Evolutionary conservation across 441 rosid species (phyloP).

Genomic region (Hura crepitans): DNA sequence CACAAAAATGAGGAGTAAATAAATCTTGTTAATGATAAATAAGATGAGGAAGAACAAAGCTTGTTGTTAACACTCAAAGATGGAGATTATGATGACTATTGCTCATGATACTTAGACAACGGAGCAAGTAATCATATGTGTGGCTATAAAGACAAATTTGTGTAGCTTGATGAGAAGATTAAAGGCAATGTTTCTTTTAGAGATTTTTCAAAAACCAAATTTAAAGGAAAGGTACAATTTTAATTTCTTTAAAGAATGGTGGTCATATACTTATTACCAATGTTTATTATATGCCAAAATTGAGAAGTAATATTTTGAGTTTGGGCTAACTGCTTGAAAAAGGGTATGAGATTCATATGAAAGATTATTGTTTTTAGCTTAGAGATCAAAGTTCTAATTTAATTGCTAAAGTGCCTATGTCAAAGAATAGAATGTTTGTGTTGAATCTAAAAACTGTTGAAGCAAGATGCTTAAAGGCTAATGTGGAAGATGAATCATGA

Average conservation of each 20-base stretch:
- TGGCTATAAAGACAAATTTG: not conserved
- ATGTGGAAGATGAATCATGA: not conserved
- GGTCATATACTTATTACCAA: not conserved
- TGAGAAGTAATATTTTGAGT: no score
- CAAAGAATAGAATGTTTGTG: not conserved
- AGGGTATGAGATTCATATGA: not conserved
- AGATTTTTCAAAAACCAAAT: no score
- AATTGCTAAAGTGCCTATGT: not conserved
- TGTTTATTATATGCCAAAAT: no score
- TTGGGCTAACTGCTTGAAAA: not conserved
- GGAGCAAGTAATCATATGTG: not conserved
- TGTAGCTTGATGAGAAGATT: not conserved
- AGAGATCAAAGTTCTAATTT: slow-evolving; percentile 1
- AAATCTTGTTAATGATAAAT: not conserved
- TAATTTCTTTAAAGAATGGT: not conserved
- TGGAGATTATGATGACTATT: not conserved
- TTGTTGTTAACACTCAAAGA: not conserved
- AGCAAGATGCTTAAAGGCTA: not conserved
- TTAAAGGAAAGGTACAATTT: not conserved
- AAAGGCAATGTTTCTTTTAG: no score
- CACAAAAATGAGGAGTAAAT: not conserved
- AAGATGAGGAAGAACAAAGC: not conserved
- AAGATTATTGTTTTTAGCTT: not conserved
- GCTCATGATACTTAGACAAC: not conserved
- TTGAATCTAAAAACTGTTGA: not conserved